Evolutionary conservation across 345 rosid species (phyloP).

Genomic region (Rhodamnia rubescens): DNA sequence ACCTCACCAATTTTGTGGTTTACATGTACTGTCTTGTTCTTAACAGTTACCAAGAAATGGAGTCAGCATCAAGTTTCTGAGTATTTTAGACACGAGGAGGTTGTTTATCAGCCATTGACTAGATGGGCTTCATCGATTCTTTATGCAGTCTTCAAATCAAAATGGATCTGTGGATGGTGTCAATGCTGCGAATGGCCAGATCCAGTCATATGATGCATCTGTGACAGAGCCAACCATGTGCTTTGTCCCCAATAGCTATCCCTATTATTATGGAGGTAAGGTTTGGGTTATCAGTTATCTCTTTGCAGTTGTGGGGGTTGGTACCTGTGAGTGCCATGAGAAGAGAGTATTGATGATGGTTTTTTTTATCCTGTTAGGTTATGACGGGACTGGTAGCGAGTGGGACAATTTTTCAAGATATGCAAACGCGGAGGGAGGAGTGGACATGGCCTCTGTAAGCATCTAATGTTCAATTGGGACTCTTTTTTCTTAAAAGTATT

Average conservation of each 20-base stretch:
- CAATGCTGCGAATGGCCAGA: constrained; percentile 17
- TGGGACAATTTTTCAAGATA: constrained; percentile 68
- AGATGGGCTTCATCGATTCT: neutral
- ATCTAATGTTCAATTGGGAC: neutral
- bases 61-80: neutral
- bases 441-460: constrained; percentile 61
- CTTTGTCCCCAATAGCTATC: constrained; percentile 24
- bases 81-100: neutral
- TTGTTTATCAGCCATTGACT: constrained; percentile 5
- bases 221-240: constrained; percentile 28
- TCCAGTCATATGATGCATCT: constrained; percentile 21
- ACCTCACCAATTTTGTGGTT: neutral
- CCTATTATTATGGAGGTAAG: constrained; percentile 31
- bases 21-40: neutral
- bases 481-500: neutral
- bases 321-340: neutral
- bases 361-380: constrained; percentile 18
- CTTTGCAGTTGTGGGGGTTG: neutral
- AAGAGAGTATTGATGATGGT: neutral
- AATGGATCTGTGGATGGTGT: constrained; percentile 15
- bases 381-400: constrained; percentile 43
- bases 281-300: neutral
- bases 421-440: constrained; percentile 40
- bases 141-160: constrained; percentile 11
- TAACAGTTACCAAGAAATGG: neutral